These are phyloP conservation scores for Mycena metata DNA, from an alignment of 768 basidiomycete species.

Conservation along the genomic window DNA sequence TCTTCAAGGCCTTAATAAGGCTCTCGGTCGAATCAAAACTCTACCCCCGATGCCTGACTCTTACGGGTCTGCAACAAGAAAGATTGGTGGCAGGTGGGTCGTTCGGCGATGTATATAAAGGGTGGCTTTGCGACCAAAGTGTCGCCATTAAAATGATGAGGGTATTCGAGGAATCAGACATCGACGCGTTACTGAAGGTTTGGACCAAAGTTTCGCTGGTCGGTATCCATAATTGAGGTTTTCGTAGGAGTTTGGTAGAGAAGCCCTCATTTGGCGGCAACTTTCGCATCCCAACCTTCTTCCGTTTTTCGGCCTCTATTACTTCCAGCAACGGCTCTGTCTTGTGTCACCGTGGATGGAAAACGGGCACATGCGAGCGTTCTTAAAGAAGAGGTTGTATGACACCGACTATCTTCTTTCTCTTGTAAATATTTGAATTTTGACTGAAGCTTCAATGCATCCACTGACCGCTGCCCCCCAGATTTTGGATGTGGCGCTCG, in stretches of 20 bases:
- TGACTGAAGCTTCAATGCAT: not conserved
- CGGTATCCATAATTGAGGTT: not conserved
- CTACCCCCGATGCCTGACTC: constrained; percentile 27
- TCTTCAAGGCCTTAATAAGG: constrained; percentile 16
- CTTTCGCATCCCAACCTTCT: constrained; percentile 41
- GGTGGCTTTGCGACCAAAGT: constrained; percentile 18
- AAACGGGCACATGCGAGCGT: constrained; percentile 13
- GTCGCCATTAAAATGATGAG: constrained; percentile 35
- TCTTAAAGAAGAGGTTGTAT: not conserved
- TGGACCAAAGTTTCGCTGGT: not conserved
- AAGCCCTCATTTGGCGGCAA: constrained; percentile 40
- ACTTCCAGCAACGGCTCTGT: constrained; percentile 30
- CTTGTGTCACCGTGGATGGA: constrained; percentile 35
- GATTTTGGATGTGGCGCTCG: constrained; percentile 1
- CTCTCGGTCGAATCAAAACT: constrained; percentile 24
- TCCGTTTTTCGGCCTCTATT: constrained; percentile 40
- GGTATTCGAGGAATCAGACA: constrained; percentile 18
- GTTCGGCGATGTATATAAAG: constrained; percentile 33
- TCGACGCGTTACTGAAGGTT: constrained; percentile 19
- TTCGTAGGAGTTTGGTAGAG: constrained; percentile 24
- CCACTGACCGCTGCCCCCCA: not conserved
- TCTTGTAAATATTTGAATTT: not conserved
- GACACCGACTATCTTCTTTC: not conserved
- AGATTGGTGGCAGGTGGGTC: constrained; percentile 23
- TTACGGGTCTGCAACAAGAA: constrained; percentile 20